These are phyloP conservation scores for Eucalyptus albens DNA, from an alignment of 345 rosid genomes.

Conservation along the genomic window DNA sequence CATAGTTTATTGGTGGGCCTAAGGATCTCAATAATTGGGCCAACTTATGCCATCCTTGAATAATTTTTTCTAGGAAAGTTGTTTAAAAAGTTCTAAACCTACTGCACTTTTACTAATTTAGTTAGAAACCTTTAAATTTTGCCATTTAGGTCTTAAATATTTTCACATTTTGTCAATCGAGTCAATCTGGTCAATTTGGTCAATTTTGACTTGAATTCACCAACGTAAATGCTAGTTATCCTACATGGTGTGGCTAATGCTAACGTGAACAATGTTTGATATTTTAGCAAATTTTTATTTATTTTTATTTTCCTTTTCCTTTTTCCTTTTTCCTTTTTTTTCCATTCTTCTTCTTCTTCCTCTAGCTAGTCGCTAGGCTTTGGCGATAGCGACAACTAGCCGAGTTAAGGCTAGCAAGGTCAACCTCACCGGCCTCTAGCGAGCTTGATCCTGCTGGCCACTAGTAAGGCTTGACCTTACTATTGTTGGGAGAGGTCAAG, in stretches of 20 bases:
- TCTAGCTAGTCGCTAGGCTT: rapidly evolving
- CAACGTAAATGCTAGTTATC: rapidly evolving
- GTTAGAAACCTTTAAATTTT: not conserved
- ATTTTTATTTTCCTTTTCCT: rapidly evolving
- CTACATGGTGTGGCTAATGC: not conserved
- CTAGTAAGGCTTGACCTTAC: too few relatives aligned
- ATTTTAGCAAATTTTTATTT: too few relatives aligned
- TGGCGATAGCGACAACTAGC: rapidly evolving
- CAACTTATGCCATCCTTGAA: not conserved
- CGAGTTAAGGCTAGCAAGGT: not conserved
- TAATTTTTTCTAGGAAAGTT: not conserved
- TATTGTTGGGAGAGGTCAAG: not conserved
- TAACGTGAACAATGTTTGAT: too few relatives aligned
- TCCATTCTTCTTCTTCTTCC: not conserved
- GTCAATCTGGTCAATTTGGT: not conserved
- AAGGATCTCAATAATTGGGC: not conserved
- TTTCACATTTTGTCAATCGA: not conserved
- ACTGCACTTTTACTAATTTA: too few relatives aligned
- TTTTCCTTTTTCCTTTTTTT: too few relatives aligned
- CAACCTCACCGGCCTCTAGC: rapidly evolving
- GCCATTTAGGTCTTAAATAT: not conserved
- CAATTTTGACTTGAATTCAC: not conserved
- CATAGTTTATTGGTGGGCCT: not conserved
- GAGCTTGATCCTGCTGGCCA: not conserved
- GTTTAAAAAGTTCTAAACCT: not conserved